These are phyloP conservation scores for Phytophthora pistaciae DNA, from an alignment of 352 stramenopile genomes.

Conservation along the genomic window DNA sequence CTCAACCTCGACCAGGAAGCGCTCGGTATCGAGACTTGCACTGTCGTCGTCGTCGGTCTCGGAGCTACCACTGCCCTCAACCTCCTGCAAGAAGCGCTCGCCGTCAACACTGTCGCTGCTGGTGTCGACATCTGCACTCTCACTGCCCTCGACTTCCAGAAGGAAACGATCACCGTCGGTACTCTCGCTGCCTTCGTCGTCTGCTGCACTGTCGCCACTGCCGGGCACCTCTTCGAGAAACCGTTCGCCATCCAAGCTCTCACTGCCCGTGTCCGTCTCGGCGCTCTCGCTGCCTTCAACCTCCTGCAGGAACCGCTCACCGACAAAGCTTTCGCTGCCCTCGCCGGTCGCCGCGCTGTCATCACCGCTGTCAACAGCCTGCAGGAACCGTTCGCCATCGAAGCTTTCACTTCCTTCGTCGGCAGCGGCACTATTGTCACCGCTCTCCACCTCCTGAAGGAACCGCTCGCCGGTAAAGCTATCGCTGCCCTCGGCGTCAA, in stretches of 20 bases:
- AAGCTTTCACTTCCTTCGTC: conserved; percentile 3
- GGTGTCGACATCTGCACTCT: conserved; percentile 3
- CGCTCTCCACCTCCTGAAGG: neutral
- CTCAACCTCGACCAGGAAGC: conserved; percentile 21
- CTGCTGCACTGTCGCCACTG: conserved; percentile 7
- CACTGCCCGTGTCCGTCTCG: too few relatives aligned
- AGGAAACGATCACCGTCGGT: too few relatives aligned
- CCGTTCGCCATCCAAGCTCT: too few relatives aligned
- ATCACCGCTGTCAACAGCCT: conserved; percentile 1
- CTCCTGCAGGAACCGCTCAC: neutral
- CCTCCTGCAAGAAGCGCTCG: conserved; percentile 8
- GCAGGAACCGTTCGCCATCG: conserved; percentile 5
- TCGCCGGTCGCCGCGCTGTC: neutral
- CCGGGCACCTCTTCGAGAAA: too few relatives aligned
- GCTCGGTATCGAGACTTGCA: neutral
- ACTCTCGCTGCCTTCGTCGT: neutral
- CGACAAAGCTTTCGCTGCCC: neutral
- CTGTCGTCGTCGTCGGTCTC: neutral
- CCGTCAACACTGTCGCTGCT: neutral
- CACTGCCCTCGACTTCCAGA: neutral
- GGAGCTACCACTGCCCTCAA: conserved; percentile 8
- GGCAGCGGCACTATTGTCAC: neutral
- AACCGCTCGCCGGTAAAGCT: conserved; percentile 2
- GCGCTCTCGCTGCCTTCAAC: conserved; percentile 11
- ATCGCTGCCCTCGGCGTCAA: conserved; percentile 3